Percentiles rank a stretch among this genome's conserved stretches.
These are phyloP conservation scores for Cryptosporidium bovis DNA, from an alignment of 169 alveolate species.

Conservation along the genomic window DNA sequence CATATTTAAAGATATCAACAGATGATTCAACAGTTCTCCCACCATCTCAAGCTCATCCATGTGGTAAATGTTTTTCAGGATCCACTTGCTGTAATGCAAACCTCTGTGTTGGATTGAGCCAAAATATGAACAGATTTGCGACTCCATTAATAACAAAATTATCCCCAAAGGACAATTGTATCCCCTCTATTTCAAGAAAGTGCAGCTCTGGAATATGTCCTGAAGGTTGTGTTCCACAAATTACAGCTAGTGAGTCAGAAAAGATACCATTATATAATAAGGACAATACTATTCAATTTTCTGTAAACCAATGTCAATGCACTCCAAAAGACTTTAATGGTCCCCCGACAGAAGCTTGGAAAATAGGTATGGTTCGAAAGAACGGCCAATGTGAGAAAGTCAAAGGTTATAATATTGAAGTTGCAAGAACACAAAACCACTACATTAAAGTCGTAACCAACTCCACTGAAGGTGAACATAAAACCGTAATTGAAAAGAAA, in stretches of 20 bases:
- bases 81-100: slow-evolving; percentile 69
- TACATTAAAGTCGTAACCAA: slow-evolving; percentile 43
- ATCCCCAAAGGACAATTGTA: slow-evolving; percentile 29
- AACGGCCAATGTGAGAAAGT: slow-evolving; percentile 70
- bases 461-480: neutral
- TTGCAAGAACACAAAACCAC: slow-evolving; percentile 18
- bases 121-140: slow-evolving; percentile 57
- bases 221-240: slow-evolving; percentile 43
- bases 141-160: slow-evolving; percentile 54
- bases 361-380: slow-evolving; percentile 47
- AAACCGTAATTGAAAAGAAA: neutral
- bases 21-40: neutral
- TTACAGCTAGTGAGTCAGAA: slow-evolving; percentile 44
- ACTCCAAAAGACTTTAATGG: slow-evolving; percentile 28
- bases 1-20: slow-evolving; percentile 15
- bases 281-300: slow-evolving; percentile 52
- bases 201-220: slow-evolving; percentile 58
- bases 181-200: slow-evolving; percentile 26
- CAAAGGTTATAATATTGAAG: slow-evolving; percentile 40
- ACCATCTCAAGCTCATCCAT: slow-evolving; percentile 67
- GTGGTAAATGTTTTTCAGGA: slow-evolving; percentile 69
- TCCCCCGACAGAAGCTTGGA: slow-evolving; percentile 64
- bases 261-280: slow-evolving; percentile 34
- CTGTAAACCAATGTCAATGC: slow-evolving; percentile 64
- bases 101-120: slow-evolving; percentile 61